Evolutionary conservation across 768 basidiomycete genomes (phyloP), one percentile per base, ranked within the genome.

Genomic region (Podaxis mareebaensis): DNA sequence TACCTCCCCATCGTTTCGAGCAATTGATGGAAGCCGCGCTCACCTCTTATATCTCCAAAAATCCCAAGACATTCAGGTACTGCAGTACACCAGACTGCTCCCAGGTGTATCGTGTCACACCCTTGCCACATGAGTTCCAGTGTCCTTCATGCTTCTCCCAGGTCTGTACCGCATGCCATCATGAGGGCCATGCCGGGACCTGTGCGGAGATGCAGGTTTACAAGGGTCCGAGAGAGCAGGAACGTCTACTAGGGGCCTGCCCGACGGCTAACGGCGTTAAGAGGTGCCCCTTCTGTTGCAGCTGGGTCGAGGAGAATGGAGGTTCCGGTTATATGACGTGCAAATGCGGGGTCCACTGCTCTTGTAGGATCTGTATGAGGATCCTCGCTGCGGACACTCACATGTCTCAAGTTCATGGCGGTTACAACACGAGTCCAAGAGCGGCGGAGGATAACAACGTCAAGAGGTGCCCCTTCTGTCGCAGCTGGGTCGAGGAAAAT

Each of bases 61-160:
- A 84, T 55, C 79, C 85, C 0, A 74, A 78, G 44, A 84, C 85
- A 51, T 85, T 85, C 70, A 81, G 82, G 58, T 86, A 87, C 64
- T 92, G 91, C 74, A 85, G 84, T 1, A 91, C 89, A 0, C 85
- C 91, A 0, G 89, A 90, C 69, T 92, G 91, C 70, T 78, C 76
- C 3, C 86, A 89, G 66, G 81, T 91, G 4, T 92, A 92, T 73
- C 75, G 80, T 56, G 70, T 69, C 48, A 70, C 72, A 24, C 60
- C 65, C 17, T 53, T n/a, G 30, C 59, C 67, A 42, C 62, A 71
- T 48, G 62, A 70, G 49, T 67, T 83, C 66, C 75, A 81, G 58
- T 86, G 85, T 61, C 83, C 83, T 5, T 81, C 83, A 10, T 87
- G 86, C 68, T 80, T 84, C 58, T 69, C 73, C 28, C 68, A 73